Evolutionary conservation across 805 yeast genomes (phyloP).

Genomic region (Candida glaebosa): DNA sequence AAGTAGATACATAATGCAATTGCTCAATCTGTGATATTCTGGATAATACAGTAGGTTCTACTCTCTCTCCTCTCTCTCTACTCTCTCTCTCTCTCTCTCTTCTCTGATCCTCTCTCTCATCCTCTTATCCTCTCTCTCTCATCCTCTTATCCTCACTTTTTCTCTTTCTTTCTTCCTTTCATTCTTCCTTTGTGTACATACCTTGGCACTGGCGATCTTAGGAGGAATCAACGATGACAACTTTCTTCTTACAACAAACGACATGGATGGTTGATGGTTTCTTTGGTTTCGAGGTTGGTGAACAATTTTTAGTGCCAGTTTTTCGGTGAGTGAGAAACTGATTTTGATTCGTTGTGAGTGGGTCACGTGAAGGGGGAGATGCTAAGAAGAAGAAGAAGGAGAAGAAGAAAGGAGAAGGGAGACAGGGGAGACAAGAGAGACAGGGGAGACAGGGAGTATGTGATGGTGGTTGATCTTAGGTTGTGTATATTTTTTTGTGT

Average conservation of each 20-base stretch:
- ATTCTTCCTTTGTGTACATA: too few species aligned
- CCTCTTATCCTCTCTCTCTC: too few species aligned
- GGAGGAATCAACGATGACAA: constrained; percentile 97
- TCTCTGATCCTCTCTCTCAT: too few species aligned
- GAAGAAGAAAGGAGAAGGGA: neutral
- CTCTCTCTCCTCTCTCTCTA: too few species aligned
- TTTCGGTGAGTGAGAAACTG: constrained; percentile 7
- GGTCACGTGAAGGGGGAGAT: neutral
- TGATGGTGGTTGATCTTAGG: neutral
- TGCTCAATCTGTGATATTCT: too few species aligned
- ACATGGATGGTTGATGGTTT: constrained; percentile 43
- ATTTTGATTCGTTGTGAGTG: constrained; percentile 9
- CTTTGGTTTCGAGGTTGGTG: neutral
- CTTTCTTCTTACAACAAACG: constrained; percentile 86
- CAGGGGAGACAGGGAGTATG: neutral
- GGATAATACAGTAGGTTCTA: too few species aligned
- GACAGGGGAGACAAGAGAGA: neutral
- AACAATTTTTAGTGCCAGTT: constrained; percentile 4
- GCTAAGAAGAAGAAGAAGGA: neutral
- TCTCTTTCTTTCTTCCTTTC: too few species aligned
- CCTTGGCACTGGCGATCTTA: constrained; percentile 94
- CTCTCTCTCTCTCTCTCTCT: too few species aligned
- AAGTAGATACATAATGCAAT: too few species aligned
- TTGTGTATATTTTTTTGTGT: neutral
- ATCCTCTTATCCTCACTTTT: too few species aligned